Percentiles rank a stretch among this genome's conserved stretches.
Evolutionary conservation across 73 alveolate genomes (phyloP).

Genomic region (Breviolum minutum): DNA sequence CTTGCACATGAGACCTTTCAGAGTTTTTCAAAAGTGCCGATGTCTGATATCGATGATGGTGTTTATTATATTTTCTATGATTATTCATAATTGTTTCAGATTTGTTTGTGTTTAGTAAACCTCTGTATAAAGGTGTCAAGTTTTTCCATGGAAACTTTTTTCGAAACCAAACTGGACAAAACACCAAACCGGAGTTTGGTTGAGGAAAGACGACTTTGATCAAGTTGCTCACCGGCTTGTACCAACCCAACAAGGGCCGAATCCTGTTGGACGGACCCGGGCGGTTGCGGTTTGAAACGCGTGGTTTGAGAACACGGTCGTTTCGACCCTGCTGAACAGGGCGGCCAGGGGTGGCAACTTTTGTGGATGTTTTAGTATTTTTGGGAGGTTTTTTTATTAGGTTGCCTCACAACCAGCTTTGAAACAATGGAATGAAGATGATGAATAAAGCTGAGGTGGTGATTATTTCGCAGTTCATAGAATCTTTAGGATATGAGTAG

Average conservation of each 20-base stretch:
- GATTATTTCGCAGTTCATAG: no score
- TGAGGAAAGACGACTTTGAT: conserved; percentile 72
- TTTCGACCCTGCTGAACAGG: no score
- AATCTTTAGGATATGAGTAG: no score
- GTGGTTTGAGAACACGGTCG: not conserved
- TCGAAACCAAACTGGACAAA: not conserved
- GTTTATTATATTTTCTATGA: not conserved
- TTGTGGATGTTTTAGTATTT: not conserved
- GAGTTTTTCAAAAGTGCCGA: no score
- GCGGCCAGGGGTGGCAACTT: not conserved
- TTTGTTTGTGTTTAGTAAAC: not conserved
- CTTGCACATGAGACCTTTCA: no score
- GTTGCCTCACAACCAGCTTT: no score
- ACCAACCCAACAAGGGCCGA: conserved; percentile 84
- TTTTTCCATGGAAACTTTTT: not conserved
- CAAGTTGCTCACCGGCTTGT: conserved; percentile 79
- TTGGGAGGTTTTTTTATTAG: not conserved
- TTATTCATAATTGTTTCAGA: not conserved
- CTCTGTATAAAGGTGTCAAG: not conserved
- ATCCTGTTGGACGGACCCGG: conserved; percentile 66
- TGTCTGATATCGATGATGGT: not conserved
- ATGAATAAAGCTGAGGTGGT: no score
- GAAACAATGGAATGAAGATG: no score
- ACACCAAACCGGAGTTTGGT: not conserved
- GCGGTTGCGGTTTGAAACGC: not conserved